Conservation (phyloP, 441 rosid genomes). For the Omphalea diandra region DNA sequence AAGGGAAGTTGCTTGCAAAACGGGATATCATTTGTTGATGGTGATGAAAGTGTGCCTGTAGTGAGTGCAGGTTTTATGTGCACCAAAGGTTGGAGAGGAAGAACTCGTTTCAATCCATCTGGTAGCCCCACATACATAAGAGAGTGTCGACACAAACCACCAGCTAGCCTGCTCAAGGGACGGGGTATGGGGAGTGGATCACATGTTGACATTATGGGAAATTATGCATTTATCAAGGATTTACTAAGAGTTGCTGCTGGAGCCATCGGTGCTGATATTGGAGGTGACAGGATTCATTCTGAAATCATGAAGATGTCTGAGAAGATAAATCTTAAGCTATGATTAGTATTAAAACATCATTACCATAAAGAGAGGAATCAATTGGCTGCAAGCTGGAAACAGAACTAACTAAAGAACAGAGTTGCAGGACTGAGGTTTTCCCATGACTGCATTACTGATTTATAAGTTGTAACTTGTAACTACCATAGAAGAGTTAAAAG, state of each 20-base stretch:
- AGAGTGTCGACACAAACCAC: constrained; percentile 54
- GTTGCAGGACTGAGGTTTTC: constrained; percentile 10
- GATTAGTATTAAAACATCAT: constrained; percentile 11
- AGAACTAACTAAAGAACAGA: constrained; percentile 5
- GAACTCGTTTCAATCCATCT: constrained; percentile 63
- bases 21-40: constrained; percentile 51
- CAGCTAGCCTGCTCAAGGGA: constrained; percentile 50
- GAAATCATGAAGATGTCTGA: constrained; percentile 48
- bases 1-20: constrained; percentile 39
- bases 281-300: constrained; percentile 53
- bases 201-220: constrained; percentile 68
- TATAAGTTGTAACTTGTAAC: too few species aligned
- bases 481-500: neutral
- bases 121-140: constrained; percentile 39
- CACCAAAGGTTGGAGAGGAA: constrained; percentile 70
- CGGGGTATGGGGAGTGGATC: constrained; percentile 54
- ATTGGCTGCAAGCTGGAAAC: neutral
- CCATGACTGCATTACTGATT: constrained; percentile 10
- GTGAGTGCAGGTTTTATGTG: constrained; percentile 75
- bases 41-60: constrained; percentile 59
- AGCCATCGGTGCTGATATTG: constrained; percentile 49
- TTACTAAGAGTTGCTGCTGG: constrained; percentile 55
- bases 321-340: constrained; percentile 42
- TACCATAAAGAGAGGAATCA: neutral
- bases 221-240: constrained; percentile 57